A percentile compares a stretch with the other conserved stretches of the same genome.
phyloP scores from a whole-genome alignment of 1,284 basidiomycete species.

The Thecaphora frezii region DNA sequence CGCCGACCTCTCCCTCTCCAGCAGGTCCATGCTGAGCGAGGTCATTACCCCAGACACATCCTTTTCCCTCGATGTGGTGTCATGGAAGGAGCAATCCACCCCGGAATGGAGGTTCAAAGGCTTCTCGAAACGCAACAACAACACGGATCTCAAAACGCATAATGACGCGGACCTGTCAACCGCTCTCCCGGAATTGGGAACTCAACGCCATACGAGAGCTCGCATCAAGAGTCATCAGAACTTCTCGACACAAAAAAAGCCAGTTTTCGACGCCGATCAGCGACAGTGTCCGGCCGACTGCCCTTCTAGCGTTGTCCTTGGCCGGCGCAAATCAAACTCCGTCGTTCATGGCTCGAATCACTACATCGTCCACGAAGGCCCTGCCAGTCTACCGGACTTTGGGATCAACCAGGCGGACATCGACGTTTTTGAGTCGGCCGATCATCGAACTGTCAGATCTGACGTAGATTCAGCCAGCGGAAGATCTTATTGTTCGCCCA shows the following conservation, averaged over 20 bases:
- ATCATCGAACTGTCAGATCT: neutral
- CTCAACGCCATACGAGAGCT: too few relatives aligned
- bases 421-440: neutral
- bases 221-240: too few relatives aligned
- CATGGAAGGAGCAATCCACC: neutral
- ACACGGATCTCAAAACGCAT: too few relatives aligned
- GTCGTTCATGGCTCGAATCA: neutral
- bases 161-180: too few relatives aligned
- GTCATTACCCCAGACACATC: neutral
- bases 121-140: neutral
- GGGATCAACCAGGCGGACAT: neutral
- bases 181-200: too few relatives aligned
- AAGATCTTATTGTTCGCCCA: too few relatives aligned
- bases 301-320: neutral
- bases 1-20: too few relatives aligned
- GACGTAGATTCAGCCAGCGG: neutral
- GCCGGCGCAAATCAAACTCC: conserved; percentile 4
- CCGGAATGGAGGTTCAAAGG: neutral
- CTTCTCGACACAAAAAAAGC: neutral
- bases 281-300: neutral
- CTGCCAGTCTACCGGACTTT: neutral
- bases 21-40: too few relatives aligned
- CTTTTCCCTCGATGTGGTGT: neutral
- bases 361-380: neutral
- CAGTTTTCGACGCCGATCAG: neutral